Percentiles rank a stretch among this genome's conserved stretches.
phyloP scores from a whole-genome alignment of 1,139 yeast species.

The Protomyces macrosporus region DNA sequence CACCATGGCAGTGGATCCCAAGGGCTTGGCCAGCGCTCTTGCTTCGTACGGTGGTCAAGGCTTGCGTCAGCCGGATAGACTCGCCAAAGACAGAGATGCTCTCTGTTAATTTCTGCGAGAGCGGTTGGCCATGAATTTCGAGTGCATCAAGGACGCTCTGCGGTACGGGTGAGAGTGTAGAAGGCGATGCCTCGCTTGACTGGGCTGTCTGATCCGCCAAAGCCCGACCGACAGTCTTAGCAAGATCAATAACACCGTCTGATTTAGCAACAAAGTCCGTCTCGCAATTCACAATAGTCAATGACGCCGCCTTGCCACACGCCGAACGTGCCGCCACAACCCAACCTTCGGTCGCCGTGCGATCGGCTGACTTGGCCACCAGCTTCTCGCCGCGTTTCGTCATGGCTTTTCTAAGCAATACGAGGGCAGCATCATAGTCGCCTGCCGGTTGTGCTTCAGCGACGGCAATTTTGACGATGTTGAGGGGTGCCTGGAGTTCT shows the following conservation, averaged over 20 bases:
- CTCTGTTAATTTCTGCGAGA: constrained; percentile 5
- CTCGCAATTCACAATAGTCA: constrained; percentile 25
- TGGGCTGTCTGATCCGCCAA: background rate
- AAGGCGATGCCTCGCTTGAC: background rate
- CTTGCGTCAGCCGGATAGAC: background rate
- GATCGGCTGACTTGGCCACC: constrained; percentile 22
- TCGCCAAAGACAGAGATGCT: constrained; percentile 21
- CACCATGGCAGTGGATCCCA: constrained; percentile 22
- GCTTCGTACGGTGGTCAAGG: background rate
- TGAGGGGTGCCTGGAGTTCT: constrained; percentile 19
- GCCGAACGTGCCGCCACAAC: constrained; percentile 5
- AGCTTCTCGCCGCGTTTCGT: constrained; percentile 25
- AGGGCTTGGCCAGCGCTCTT: background rate
- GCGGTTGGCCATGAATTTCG: background rate
- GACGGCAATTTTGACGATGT: constrained; percentile 17
- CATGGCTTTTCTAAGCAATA: constrained; percentile 15
- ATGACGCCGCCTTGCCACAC: background rate
- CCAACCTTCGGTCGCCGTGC: constrained; percentile 28
- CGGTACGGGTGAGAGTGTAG: background rate
- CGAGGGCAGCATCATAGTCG: constrained; percentile 21
- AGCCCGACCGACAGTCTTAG: background rate
- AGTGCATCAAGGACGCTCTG: background rate
- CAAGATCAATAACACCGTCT: constrained; percentile 6
- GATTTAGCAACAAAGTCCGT: constrained; percentile 28
- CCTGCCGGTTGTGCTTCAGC: constrained; percentile 16